Conservation (phyloP, 139 green algal genomes). For the Chloropicon primus region DNA sequence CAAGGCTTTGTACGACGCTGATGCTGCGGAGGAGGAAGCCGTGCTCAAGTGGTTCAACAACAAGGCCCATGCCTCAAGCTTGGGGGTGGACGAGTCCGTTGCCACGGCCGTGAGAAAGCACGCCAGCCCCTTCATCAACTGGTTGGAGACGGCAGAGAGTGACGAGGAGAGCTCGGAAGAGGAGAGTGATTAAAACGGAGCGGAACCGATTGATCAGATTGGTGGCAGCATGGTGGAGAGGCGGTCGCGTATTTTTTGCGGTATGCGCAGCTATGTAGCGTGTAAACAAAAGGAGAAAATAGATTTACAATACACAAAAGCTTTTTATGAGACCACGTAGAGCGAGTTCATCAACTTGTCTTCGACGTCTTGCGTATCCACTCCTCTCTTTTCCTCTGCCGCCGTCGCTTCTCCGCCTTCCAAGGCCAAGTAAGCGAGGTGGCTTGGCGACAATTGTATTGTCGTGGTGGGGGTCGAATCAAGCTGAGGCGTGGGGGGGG, state of each 20-base stretch:
- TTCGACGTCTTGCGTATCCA: neutral
- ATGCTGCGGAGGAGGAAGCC: slow-evolving; percentile 73
- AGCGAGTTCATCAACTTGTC: neutral
- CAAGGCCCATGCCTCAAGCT: slow-evolving; percentile 37
- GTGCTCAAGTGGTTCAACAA: slow-evolving; percentile 55
- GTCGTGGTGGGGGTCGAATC: neutral
- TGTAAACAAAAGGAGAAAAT: no score
- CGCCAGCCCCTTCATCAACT: slow-evolving; percentile 61
- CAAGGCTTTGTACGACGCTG: slow-evolving; percentile 79
- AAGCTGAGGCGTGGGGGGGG: neutral
- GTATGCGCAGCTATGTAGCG: no score
- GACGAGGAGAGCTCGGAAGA: slow-evolving; percentile 32
- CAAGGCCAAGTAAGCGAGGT: neutral
- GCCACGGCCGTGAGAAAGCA: slow-evolving; percentile 39
- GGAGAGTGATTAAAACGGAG: slow-evolving; percentile 22
- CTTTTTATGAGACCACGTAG: neutral
- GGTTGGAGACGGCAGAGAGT: slow-evolving; percentile 49
- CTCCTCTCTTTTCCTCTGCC: neutral
- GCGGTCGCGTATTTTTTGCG: no score
- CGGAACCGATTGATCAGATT: no score
- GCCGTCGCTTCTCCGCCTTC: neutral
- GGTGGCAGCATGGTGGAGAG: no score
- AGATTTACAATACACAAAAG: no score
- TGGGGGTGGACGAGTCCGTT: slow-evolving; percentile 25
- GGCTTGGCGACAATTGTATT: neutral